Evolutionary conservation across 2,329 filamentous ascomycete genomes (phyloP).

Genomic region (Calcarisporium arbuscula): DNA sequence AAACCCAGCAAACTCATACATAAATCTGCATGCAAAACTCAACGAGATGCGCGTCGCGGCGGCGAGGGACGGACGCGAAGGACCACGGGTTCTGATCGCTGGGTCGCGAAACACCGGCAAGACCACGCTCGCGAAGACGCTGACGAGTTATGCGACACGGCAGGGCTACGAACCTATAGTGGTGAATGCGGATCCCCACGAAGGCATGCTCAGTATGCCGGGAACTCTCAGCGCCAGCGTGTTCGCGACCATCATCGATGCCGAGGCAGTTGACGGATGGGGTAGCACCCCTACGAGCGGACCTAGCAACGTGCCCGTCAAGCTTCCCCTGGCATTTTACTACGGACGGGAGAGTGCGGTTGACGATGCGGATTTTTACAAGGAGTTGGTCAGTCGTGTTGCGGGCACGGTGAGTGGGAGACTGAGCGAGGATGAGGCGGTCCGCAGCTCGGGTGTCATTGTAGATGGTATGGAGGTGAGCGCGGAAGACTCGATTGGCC

Average conservation of each 20-base stretch:
- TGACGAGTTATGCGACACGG: conserved; percentile 74
- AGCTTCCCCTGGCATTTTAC: conserved; percentile 85
- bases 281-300: conserved; percentile 87
- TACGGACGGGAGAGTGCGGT: conserved; percentile 70
- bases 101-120: conserved; percentile 77
- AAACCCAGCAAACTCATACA: conserved; percentile 71
- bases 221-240: conserved; percentile 82
- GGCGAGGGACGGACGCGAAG: conserved; percentile 40
- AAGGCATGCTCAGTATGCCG: conserved; percentile 71
- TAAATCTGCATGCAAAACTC: conserved; percentile 85
- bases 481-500: conserved; percentile 56
- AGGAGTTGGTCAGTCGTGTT: conserved; percentile 66
- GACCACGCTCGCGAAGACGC: conserved; percentile 69
- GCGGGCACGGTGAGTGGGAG: conserved; percentile 73
- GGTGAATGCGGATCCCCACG: conserved; percentile 76
- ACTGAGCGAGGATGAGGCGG: conserved; percentile 66
- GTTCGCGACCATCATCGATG: conserved; percentile 79
- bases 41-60: conserved; percentile 64
- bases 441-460: conserved; percentile 70
- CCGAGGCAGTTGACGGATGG: conserved; percentile 74
- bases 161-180: conserved; percentile 69
- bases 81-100: conserved; percentile 78
- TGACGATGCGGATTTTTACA: conserved; percentile 67
- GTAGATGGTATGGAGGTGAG: conserved; percentile 75
- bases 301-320: conserved; percentile 80